A percentile compares a stretch with the other conserved stretches of the same genome.
Conservation (phyloP, 2,329 filamentous ascomycete species). For the Aureobasidium sp. region DNA sequence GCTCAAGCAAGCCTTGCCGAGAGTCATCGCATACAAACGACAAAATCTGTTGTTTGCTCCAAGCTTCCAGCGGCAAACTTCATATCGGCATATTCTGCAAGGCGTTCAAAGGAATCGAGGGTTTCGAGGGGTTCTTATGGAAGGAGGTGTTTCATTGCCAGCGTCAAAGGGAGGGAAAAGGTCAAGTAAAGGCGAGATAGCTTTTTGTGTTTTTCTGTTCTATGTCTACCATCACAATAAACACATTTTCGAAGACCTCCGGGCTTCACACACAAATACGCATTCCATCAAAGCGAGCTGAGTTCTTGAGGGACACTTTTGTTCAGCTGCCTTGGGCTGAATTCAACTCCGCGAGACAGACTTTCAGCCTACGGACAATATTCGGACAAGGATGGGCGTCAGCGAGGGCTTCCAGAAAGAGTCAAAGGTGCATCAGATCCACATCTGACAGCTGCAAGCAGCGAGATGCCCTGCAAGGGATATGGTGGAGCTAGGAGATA, state of each 20-base stretch:
- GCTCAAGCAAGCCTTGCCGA: background rate
- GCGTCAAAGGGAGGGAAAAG: background rate
- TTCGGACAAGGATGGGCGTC: background rate
- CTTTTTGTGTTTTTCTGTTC: background rate
- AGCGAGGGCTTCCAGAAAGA: background rate
- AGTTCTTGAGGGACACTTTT: background rate
- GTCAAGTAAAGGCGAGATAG: slow-evolving; percentile 13
- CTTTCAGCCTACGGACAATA: background rate
- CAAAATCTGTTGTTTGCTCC: background rate
- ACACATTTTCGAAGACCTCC: slow-evolving; percentile 3
- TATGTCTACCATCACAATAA: background rate
- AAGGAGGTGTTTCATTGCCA: background rate
- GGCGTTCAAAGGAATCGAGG: background rate
- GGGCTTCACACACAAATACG: background rate
- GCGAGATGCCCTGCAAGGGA: background rate
- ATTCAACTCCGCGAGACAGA: background rate
- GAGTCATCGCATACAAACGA: background rate
- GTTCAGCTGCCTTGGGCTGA: background rate
- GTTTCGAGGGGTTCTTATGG: background rate
- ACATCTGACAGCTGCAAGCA: background rate
- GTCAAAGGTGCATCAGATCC: background rate
- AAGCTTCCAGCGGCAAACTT: background rate
- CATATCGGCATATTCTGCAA: background rate
- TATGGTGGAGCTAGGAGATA: background rate
- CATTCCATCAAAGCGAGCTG: background rate